Conservation (phyloP, 257 asterid genomes). For the Fraxinus anomala region DNA sequence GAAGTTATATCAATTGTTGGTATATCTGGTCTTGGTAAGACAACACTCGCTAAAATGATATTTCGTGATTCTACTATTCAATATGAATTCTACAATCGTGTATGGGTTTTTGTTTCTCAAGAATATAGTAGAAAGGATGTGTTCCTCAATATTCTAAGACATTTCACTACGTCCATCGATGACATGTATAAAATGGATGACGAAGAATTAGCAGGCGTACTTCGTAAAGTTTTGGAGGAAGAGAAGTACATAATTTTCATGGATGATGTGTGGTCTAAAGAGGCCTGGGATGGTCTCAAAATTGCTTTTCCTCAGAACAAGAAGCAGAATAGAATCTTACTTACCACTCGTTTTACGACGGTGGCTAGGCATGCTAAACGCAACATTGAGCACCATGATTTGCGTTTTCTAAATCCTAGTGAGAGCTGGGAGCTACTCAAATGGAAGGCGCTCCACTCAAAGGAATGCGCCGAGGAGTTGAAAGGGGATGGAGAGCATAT, state of each 20-base stretch:
- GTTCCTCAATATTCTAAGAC: background rate
- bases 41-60: conserved; percentile 20
- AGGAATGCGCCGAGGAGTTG: background rate
- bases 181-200: background rate
- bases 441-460: background rate
- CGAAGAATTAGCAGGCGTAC: background rate
- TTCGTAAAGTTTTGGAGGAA: conserved; percentile 29
- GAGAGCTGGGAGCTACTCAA: background rate
- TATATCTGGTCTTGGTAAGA: conserved; percentile 28
- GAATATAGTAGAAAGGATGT: conserved; percentile 8
- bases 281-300: background rate
- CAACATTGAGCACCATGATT: background rate
- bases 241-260: background rate
- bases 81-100: conserved; percentile 20
- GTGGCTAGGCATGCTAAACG: background rate
- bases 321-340: background rate
- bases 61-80: background rate
- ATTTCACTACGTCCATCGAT: background rate
- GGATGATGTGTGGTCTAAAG: conserved; percentile 5
- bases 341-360: background rate
- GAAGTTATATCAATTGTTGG: conserved; percentile 23
- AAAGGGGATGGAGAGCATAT: background rate
- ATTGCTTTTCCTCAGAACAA: conserved; percentile 4
- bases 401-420: background rate
- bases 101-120: conserved; percentile 23